A percentile compares a stretch with the other conserved stretches of the same genome.
phyloP scores from a whole-genome alignment of 1,284 basidiomycete species.

The Gomphus bonarii region DNA sequence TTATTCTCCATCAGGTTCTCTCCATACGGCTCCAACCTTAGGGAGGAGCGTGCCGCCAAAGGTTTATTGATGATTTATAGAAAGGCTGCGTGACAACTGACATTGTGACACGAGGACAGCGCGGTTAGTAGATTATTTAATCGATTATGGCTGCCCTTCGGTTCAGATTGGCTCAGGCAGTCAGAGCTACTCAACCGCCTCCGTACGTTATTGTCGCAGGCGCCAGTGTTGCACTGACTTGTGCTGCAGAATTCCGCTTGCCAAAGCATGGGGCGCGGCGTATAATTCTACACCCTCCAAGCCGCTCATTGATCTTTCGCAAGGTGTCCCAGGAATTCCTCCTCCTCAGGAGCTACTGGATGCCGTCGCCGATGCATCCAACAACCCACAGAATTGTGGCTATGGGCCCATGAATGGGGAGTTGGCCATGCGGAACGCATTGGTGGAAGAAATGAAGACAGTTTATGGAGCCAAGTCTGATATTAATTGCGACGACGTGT shows the following conservation, averaged over 20 bases:
- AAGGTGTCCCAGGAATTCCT: conserved; percentile 62
- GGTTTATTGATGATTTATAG: too few relatives aligned
- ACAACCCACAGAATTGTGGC: conserved; percentile 38
- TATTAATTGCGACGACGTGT: conserved; percentile 44
- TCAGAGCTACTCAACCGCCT: background rate
- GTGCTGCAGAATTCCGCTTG: conserved; percentile 52
- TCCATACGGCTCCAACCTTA: too few relatives aligned
- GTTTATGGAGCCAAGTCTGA: conserved; percentile 47
- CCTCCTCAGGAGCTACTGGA: conserved; percentile 47
- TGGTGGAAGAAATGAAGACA: conserved; percentile 55
- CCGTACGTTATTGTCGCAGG: background rate
- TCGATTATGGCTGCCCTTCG: background rate
- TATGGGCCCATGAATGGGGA: conserved; percentile 69
- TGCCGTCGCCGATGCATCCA: conserved; percentile 37
- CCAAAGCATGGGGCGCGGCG: conserved; percentile 50
- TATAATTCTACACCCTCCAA: conserved; percentile 34
- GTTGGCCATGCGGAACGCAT: conserved; percentile 38
- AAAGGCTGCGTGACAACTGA: too few relatives aligned
- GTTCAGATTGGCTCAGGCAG: background rate
- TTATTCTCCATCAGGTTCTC: too few relatives aligned
- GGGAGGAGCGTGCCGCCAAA: too few relatives aligned
- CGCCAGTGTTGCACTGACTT: background rate
- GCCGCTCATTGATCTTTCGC: conserved; percentile 67
- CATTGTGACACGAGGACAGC: too few relatives aligned
- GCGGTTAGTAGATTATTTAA: too few relatives aligned